Base-by-base conservation (phyloP, 1,284 basidiomycete genomes). In the Austroboletus niveus region DNA sequence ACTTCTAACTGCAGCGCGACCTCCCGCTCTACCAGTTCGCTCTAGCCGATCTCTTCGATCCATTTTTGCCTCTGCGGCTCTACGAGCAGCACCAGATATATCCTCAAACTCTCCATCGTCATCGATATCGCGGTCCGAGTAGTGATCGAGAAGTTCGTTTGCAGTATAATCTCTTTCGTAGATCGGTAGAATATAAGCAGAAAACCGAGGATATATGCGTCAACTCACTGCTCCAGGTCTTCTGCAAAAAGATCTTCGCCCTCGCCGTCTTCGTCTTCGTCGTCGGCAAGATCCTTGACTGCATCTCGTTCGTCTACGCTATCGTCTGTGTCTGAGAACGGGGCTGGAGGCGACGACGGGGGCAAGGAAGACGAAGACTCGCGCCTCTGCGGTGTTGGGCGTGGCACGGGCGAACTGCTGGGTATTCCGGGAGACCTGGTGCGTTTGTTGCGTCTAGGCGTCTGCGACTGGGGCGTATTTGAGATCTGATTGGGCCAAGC, bases 161-260 rank as follows among this genome's bases (percentile, higher is more conserved):
- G 77, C 76, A 15, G 86, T 85, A 71, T 99, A 98, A 65, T 99
- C 96, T 52, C 94, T 96, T 59, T 53, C 17, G 49, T 47, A 46
- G 24, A 49, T 52, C 39, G 17, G 47, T 27, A 34, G 44, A 56
- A 48, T 42, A 36, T 55, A 35, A 54, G 45, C 22, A 1, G 8
- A 31, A 40, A 7, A 20, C 15, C 12, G 17, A 42, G 29, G 49
- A 43, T 36, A 50, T 45, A 5, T 34, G 34, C 15, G 29, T 42
- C 10, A 40, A 78, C 86, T 65, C 62, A 95, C 92, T 83, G 85
- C 58, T 82, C 76, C 57, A 92, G 73, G 64, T 78, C 79, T 14
- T 96, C 87, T 42, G 82, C 92, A 72, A 96, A 98, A 27, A 99
- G 82, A 73, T 99, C 95, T 69, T 97, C 95, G 34, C 92, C 94